A percentile compares a stretch with the other conserved stretches of the same genome.
phyloP scores from a whole-genome alignment of 1,139 yeast species.

The Hansenula anomala region DNA sequence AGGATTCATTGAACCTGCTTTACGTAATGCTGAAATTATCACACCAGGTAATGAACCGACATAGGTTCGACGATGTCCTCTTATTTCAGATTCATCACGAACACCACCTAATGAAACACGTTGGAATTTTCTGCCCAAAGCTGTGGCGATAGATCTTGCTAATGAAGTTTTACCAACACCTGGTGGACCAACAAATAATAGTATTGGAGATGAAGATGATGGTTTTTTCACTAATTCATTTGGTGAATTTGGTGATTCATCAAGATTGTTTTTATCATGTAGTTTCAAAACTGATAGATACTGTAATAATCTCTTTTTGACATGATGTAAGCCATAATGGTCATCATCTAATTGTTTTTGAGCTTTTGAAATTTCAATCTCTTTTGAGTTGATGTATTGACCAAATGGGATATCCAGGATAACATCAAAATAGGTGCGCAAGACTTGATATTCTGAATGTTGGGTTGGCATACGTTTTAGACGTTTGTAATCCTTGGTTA shows the following conservation, averaged over 20 bases:
- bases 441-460: slow-evolving; percentile 62
- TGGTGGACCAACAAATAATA: slow-evolving; percentile 88
- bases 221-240: slow-evolving; percentile 2
- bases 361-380: slow-evolving; percentile 51
- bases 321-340: slow-evolving; percentile 80
- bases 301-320: slow-evolving; percentile 76
- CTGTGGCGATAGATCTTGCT: slow-evolving; percentile 81
- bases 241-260: slow-evolving; percentile 8
- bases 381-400: slow-evolving; percentile 23
- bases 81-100: slow-evolving; percentile 83
- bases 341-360: slow-evolving; percentile 63
- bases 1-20: slow-evolving; percentile 79
- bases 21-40: slow-evolving; percentile 71
- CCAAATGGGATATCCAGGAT: slow-evolving; percentile 65
- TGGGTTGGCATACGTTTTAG: slow-evolving; percentile 52
- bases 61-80: slow-evolving; percentile 91
- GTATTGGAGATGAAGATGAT: slow-evolving; percentile 47
- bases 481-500: slow-evolving; percentile 55
- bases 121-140: slow-evolving; percentile 76
- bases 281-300: slow-evolving; percentile 75
- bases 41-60: slow-evolving; percentile 95
- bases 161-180: slow-evolving; percentile 93
- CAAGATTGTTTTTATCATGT: slow-evolving; percentile 31
- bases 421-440: slow-evolving; percentile 61
- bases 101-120: slow-evolving; percentile 86